Evolutionary conservation across 805 yeast genomes (phyloP).

Genomic region (Cyberlindnera saturnus): DNA sequence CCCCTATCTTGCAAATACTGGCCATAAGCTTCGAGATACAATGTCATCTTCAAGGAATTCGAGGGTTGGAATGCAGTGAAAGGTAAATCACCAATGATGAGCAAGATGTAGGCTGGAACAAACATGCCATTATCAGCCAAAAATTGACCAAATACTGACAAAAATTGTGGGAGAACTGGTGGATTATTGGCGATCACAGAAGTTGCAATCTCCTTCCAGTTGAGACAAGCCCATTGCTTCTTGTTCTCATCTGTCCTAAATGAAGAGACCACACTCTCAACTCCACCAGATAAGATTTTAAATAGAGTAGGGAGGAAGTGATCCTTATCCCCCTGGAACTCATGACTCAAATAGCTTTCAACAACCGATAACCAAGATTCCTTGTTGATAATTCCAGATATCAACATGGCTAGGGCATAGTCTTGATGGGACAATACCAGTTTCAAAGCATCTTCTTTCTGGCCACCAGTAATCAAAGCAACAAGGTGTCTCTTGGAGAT

Average conservation of each 20-base stretch:
- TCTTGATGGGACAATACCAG: constrained; percentile 57
- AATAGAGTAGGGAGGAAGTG: constrained; percentile 48
- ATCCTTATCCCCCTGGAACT: constrained; percentile 35
- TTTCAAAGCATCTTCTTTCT: constrained; percentile 58
- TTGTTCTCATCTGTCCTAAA: constrained; percentile 34
- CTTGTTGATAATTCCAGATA: constrained; percentile 61
- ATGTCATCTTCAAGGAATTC: constrained; percentile 22
- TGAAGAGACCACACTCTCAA: constrained; percentile 45
- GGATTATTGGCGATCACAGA: constrained; percentile 32
- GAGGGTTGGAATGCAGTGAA: constrained; percentile 24
- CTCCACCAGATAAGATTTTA: constrained; percentile 59
- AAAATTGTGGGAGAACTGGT: constrained; percentile 32
- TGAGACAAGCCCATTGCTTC: constrained; percentile 41
- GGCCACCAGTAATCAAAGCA: constrained; percentile 65
- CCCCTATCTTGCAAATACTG: constrained; percentile 20
- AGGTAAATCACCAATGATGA: constrained; percentile 42
- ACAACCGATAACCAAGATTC: constrained; percentile 55
- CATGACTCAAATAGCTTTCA: constrained; percentile 48
- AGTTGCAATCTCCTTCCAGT: constrained; percentile 46
- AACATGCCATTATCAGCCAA: constrained; percentile 28
- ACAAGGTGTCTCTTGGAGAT: constrained; percentile 29
- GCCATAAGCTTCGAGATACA: constrained; percentile 25
- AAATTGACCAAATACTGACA: constrained; percentile 46
- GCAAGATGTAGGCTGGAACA: constrained; percentile 39
- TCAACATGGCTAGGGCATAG: constrained; percentile 71